phyloP scores from a whole-genome alignment of 306 rosid species.

The Lathyrus tuberosus region DNA sequence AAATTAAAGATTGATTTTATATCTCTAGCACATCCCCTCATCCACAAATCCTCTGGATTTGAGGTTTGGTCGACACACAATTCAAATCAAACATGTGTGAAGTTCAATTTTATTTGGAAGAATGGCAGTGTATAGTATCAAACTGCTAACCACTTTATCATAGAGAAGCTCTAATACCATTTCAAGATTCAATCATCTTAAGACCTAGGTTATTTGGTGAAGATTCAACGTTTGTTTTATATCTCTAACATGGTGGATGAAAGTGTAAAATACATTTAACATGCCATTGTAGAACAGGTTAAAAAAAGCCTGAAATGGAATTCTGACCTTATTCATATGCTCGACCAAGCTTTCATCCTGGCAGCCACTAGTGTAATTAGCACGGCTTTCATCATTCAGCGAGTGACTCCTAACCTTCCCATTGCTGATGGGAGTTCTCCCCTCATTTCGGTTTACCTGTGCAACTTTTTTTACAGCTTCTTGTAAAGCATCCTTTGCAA shows the following conservation, averaged over 20 bases:
- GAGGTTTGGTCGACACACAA: not conserved
- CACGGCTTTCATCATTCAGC: slow-evolving; percentile 48
- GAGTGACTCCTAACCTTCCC: slow-evolving; percentile 63
- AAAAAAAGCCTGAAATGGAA: slow-evolving; percentile 32
- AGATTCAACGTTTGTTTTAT: slow-evolving; percentile 30
- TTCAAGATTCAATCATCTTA: slow-evolving; percentile 23
- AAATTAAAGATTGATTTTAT: slow-evolving; percentile 24
- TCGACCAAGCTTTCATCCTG: slow-evolving; percentile 61
- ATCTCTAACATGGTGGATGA: slow-evolving; percentile 27
- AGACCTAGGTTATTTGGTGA: slow-evolving; percentile 15
- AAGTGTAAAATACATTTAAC: slow-evolving; percentile 31
- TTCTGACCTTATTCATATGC: slow-evolving; percentile 76
- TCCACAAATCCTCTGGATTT: slow-evolving; percentile 9
- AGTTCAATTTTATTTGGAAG: slow-evolving; percentile 13
- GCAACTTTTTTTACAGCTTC: slow-evolving; percentile 76
- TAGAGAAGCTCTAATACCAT: slow-evolving; percentile 3
- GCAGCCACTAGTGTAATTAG: slow-evolving; percentile 47
- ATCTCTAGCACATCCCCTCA: slow-evolving; percentile 26
- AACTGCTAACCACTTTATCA: slow-evolving; percentile 28
- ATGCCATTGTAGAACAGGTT: slow-evolving; percentile 18
- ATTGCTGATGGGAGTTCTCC: slow-evolving; percentile 56
- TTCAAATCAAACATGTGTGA: slow-evolving; percentile 4
- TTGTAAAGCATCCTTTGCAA: slow-evolving; percentile 71
- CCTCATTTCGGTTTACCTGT: slow-evolving; percentile 55
- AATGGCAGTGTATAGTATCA: slow-evolving; percentile 3